phyloP scores from a whole-genome alignment of 345 rosid species.

The Xanthoceras sorbifolium region DNA sequence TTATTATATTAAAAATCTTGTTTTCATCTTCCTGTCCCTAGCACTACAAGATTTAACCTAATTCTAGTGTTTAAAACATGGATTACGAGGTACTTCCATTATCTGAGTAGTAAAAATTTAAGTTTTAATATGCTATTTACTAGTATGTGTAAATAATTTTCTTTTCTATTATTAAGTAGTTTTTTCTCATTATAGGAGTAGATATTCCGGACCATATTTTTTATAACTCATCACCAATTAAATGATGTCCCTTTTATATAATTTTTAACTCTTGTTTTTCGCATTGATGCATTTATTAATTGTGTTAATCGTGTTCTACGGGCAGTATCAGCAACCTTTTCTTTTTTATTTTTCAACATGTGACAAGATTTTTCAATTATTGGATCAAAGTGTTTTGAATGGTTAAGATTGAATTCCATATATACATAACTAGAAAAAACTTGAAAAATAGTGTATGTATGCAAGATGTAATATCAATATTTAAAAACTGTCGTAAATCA shows the following conservation, averaged over 20 bases:
- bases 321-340: neutral
- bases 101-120: too few relatives aligned
- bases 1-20: too few relatives aligned
- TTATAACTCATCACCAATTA: too few relatives aligned
- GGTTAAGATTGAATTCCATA: neutral
- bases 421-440: neutral
- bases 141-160: too few relatives aligned
- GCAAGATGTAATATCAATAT: neutral
- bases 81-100: too few relatives aligned
- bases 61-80: neutral
- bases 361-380: neutral
- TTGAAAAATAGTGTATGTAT: neutral
- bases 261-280: neutral
- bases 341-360: neutral
- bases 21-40: neutral
- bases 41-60: neutral
- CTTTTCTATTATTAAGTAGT: too few relatives aligned
- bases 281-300: neutral
- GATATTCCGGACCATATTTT: too few relatives aligned
- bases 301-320: neutral
- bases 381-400: neutral
- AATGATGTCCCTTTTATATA: neutral
- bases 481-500: too few relatives aligned
- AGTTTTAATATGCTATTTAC: too few relatives aligned
- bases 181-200: too few relatives aligned